Evolutionary conservation across 2,329 filamentous ascomycete genomes (phyloP), one percentile per base, ranked within the genome.

Genomic region (Metarhizium rileyi): DNA sequence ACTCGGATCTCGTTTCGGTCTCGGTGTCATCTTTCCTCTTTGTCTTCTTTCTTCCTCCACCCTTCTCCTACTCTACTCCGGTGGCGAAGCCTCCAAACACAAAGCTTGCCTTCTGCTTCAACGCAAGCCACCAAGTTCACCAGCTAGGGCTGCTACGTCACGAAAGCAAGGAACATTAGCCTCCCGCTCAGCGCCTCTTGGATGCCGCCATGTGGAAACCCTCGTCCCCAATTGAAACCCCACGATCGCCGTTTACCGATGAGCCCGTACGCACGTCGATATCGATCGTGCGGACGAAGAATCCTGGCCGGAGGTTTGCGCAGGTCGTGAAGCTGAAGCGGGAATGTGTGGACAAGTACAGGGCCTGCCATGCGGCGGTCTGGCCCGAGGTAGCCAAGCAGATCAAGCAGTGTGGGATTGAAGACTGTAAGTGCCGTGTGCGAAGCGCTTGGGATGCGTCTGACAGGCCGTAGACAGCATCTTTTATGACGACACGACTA

Each of bases 311-410:
- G 4, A 78, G 84, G 52, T 76, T 89, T 57, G 85, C 77, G 36
- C 86, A 90, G 66, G 84, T 88, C 55, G 75, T 90, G 48, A 82
- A 80, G 61, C 75, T 91, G 50, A 86, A 82, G 66, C 79, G 80
- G 12, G 79, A 84, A 54, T 77, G 71, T 53, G 69, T 85, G 14
- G 75, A 77, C 22, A 77, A 81, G 55, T 91, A 90, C 70, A 90
- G 87, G 64, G 75, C 82, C 58, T 83, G 80, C 54, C 87, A 90
- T 61, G 81, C 80, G 6, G 75, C 74, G 4, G 84, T 89, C 1
- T 91, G 86, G 87, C 86, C 86, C 5, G 84, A 86, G 57, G 86
- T 93, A 1, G 68, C 87, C 30, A 75, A 80, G 63, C 84, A 89
- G 68, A 90, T 91, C 60, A 81, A 83, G 62, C 78, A 83, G 38